Percentiles rank a stretch among this genome's conserved stretches.
Evolutionary conservation across 768 basidiomycete genomes (phyloP).

Genomic region (Strobilomyces dryophilus): DNA sequence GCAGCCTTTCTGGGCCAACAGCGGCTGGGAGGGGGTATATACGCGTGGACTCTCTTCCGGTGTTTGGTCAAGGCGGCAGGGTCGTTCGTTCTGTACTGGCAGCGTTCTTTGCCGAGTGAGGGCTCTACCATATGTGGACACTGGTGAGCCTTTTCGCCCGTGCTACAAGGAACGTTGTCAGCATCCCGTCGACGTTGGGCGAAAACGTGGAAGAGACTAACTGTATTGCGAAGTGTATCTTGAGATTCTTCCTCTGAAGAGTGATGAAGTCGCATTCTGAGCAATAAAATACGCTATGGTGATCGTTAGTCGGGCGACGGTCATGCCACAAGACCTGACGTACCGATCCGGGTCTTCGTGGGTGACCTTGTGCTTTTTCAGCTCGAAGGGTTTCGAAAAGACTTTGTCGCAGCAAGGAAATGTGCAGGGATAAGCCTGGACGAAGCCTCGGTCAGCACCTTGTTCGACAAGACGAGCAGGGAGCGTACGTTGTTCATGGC

Average conservation of each 20-base stretch:
- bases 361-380: constrained; percentile 20
- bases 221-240: constrained; percentile 21
- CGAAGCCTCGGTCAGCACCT: background rate
- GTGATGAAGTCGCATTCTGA: constrained; percentile 16
- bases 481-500: background rate
- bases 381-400: constrained; percentile 17
- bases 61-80: constrained; percentile 26
- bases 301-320: background rate
- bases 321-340: background rate
- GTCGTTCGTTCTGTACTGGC: constrained; percentile 23
- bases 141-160: constrained; percentile 14
- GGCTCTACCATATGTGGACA: constrained; percentile 12
- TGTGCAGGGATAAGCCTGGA: constrained; percentile 14
- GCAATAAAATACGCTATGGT: constrained; percentile 18
- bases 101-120: background rate
- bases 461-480: background rate
- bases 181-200: background rate
- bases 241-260: constrained; percentile 18
- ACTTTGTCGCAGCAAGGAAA: constrained; percentile 4
- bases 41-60: constrained; percentile 19
- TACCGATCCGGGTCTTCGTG: constrained; percentile 17
- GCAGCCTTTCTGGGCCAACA: background rate
- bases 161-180: constrained; percentile 8
- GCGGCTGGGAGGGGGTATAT: constrained; percentile 15
- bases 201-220: background rate